Evolutionary conservation across 1,284 basidiomycete genomes (phyloP).

Genomic region (Cryptococcus hybrid): DNA sequence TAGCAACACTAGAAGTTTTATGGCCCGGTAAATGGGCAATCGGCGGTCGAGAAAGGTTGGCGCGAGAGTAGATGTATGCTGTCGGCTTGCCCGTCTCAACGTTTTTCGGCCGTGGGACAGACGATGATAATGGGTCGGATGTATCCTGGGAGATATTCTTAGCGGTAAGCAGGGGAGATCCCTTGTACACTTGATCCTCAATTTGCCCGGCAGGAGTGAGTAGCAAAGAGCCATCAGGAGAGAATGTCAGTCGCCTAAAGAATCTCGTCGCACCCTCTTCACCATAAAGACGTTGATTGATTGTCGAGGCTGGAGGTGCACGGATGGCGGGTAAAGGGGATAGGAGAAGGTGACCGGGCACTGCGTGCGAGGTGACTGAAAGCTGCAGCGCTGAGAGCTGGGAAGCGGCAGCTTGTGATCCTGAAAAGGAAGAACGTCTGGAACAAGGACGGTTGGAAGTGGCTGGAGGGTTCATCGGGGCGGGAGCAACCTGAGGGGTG

Average conservation of each 20-base stretch:
- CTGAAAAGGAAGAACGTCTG: conserved; percentile 80
- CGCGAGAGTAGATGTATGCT: conserved; percentile 94
- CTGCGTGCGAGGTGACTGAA: conserved; percentile 48
- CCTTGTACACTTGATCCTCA: conserved; percentile 72
- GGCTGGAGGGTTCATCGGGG: conserved; percentile 46
- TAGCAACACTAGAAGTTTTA: conserved; percentile 90
- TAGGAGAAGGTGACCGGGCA: conserved; percentile 83
- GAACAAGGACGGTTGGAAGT: conserved; percentile 56
- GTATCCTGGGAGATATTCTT: conserved; percentile 37
- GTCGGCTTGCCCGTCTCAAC: conserved; percentile 59
- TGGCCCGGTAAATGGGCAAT: conserved; percentile 95
- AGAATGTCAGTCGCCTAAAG: conserved; percentile 90
- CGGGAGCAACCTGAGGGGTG: conserved; percentile 29
- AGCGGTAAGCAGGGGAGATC: conserved; percentile 51
- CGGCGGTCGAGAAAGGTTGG: conserved; percentile 85
- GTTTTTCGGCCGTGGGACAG: conserved; percentile 25
- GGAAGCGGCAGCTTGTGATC: conserved; percentile 51
- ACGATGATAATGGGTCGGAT: conserved; percentile 6
- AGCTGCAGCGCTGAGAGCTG: conserved; percentile 35
- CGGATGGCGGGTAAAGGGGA: conserved; percentile 87
- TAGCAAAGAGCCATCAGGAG: conserved; percentile 88
- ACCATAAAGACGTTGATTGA: conserved; percentile 71
- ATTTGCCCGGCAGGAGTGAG: conserved; percentile 96
- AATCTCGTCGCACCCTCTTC: conserved; percentile 96
- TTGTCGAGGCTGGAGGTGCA: conserved; percentile 39